Evolutionary conservation across 2,329 filamentous ascomycete species (phyloP).

Genomic region (Fusarium decemcellulare): DNA sequence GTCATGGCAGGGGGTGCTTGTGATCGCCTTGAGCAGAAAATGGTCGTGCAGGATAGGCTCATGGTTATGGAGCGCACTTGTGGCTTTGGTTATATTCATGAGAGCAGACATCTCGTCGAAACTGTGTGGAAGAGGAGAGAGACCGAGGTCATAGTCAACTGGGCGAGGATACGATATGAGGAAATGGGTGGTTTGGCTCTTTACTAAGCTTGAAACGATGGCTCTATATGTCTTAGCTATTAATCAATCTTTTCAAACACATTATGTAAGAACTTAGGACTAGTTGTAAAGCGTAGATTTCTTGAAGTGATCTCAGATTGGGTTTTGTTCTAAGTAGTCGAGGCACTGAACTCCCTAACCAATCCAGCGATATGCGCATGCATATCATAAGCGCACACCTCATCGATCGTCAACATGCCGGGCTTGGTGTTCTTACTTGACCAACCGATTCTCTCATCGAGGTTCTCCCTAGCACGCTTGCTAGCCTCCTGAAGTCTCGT

Average conservation of each 20-base stretch:
- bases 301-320: background rate
- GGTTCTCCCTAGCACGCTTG: constrained; percentile 66
- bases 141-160: constrained; percentile 50
- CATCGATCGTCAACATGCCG: constrained; percentile 72
- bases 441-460: constrained; percentile 56
- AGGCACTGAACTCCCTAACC: constrained; percentile 1
- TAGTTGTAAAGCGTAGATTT: background rate
- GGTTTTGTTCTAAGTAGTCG: background rate
- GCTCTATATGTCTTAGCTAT: background rate
- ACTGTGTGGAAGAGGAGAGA: constrained; percentile 55
- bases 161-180: constrained; percentile 53
- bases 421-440: constrained; percentile 60
- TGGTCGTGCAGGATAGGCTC: background rate
- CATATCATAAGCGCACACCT: constrained; percentile 70
- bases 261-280: background rate
- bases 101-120: constrained; percentile 56
- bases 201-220: constrained; percentile 38
- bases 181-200: constrained; percentile 54
- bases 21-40: constrained; percentile 53
- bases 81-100: constrained; percentile 59
- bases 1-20: constrained; percentile 59
- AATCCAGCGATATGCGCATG: constrained; percentile 41
- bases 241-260: background rate
- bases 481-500: constrained; percentile 66
- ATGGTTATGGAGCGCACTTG: constrained; percentile 60